phyloP scores from a whole-genome alignment of 257 asterid species.

The Przewalskia tangutica region DNA sequence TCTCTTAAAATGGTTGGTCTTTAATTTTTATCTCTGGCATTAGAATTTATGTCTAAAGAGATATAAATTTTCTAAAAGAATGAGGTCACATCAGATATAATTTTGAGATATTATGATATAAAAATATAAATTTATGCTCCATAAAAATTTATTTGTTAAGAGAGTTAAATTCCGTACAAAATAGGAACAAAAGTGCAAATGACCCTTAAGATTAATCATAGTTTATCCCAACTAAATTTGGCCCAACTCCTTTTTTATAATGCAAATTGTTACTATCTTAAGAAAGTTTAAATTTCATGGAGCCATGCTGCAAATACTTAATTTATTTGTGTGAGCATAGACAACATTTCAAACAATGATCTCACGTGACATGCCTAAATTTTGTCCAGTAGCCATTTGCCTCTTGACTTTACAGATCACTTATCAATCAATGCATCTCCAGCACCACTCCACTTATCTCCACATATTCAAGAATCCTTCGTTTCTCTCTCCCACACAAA shows the following conservation, averaged over 20 bases:
- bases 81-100: no score
- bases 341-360: background rate
- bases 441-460: background rate
- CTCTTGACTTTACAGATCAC: background rate
- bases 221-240: background rate
- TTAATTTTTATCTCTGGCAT: no score
- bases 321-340: background rate
- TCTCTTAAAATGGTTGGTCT: no score
- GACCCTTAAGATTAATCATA: background rate
- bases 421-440: background rate
- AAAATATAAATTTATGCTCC: no score
- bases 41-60: no score
- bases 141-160: no score
- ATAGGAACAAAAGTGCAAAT: no score
- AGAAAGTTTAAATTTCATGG: background rate
- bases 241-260: background rate
- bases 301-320: background rate
- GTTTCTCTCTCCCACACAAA: background rate
- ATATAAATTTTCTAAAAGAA: no score
- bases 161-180: no score
- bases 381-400: background rate
- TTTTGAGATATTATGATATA: no score
- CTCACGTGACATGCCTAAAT: background rate
- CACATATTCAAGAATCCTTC: background rate
- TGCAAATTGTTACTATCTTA: background rate